phyloP scores from a whole-genome alignment of 768 basidiomycete species.

The Lactarius tabidus region DNA sequence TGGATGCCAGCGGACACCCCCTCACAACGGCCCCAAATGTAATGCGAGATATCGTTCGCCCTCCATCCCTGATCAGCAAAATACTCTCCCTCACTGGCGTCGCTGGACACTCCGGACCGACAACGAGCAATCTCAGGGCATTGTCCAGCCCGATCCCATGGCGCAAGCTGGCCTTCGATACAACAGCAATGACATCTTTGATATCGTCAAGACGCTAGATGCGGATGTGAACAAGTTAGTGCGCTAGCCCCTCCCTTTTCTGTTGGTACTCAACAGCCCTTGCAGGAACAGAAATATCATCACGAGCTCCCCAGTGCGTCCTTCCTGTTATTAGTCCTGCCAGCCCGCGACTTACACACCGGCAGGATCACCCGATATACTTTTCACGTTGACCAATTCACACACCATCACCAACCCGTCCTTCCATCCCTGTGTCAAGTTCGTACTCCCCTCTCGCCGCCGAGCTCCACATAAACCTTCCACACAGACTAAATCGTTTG shows the following conservation, averaged over 20 bases:
- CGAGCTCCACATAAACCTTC: neutral
- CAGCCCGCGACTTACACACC: neutral
- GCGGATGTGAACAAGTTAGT: conserved; percentile 71
- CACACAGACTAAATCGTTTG: conserved; percentile 72
- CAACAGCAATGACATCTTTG: conserved; percentile 89
- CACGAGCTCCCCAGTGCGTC: conserved; percentile 63
- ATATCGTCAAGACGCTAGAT: conserved; percentile 77
- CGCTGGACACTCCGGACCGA: conserved; percentile 34
- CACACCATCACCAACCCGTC: conserved; percentile 41
- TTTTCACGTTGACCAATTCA: too few relatives aligned
- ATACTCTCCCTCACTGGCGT: conserved; percentile 50
- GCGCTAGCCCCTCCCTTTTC: neutral
- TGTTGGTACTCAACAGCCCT: conserved; percentile 1
- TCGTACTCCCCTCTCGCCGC: conserved; percentile 29
- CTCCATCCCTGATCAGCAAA: too few relatives aligned
- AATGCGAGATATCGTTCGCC: conserved; percentile 94
- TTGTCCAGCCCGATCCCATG: conserved; percentile 93
- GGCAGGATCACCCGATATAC: conserved; percentile 85
- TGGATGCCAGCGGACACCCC: conserved; percentile 89
- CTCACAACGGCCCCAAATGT: conserved; percentile 88
- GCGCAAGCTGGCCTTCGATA: conserved; percentile 85
- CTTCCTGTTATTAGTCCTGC: neutral
- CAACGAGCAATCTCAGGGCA: conserved; percentile 33
- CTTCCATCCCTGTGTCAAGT: conserved; percentile 94
- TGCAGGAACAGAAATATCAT: conserved; percentile 62